Evolutionary conservation across 1,284 basidiomycete species (phyloP), one percentile per base, ranked within the genome.

Genomic region (Amylostereum areolatum): DNA sequence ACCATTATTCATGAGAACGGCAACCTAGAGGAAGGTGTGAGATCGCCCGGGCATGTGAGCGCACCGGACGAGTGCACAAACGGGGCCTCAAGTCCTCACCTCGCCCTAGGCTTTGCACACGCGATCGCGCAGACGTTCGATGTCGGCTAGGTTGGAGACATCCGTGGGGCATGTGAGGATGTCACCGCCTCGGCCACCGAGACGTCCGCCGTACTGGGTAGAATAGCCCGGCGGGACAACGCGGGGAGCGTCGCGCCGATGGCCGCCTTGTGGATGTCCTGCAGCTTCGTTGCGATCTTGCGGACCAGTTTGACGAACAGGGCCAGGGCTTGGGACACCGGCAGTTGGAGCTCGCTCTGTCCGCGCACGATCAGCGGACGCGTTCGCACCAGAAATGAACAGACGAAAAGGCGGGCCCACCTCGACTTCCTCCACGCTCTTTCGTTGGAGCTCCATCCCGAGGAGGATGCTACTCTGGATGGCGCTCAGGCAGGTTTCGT

Each of bases 291-390:
- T 56, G 81, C 83, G 52, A 97, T 80, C 68, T 94, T 92, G 47
- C 92, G 83, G 47, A 98, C 73, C 31, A 93, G 77, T 71, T 99
- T 98, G 58, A 86, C 86, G 65, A 99, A 95, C 35, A 98, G 74
- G 0, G 96, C 95, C 11, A 99, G 77, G 0, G 83, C 78, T 67
- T 99, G 96, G 3, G 87, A 87, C 25, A 92, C 83, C 0, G 92
- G 89, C 0, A 98, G 69, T 25, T 84, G 81, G 24, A 99, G 74
- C 62, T 97, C 93, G 32, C 69, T 63, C 87, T n/a, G n/a, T n/a
- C n/a, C n/a, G n/a, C n/a, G n/a, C n/a, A n/a, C n/a, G n/a, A n/a
- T n/a, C n/a, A n/a, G n/a, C n/a, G n/a, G n/a, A n/a, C n/a, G n/a
- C n/a, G n/a, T n/a, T n/a, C n/a, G n/a, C n/a, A n/a, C n/a, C n/a